Evolutionary conservation across 208 protist genomes (phyloP), one percentile per base, ranked within the genome.

Genomic region (Leishmania tropica): DNA sequence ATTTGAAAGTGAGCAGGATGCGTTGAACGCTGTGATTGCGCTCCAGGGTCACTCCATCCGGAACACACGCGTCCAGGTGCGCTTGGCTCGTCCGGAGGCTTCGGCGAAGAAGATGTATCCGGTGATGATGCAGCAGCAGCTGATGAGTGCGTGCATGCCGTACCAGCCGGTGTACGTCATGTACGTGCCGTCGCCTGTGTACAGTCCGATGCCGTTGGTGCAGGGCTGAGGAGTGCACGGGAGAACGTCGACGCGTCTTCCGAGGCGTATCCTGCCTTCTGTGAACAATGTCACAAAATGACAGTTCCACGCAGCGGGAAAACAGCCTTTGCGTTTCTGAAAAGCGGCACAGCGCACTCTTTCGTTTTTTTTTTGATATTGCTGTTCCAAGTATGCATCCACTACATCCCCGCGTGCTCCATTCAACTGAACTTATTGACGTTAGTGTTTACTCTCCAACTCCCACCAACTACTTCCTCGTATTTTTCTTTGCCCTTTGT

Each of bases 11-110:
- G 93, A 93, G 45, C 85, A 92, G 78, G 85, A 94, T 60, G 83
- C 87, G 35, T 53, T 81, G 47, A 92, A 91, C 58, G 91, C 93
- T 0, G 92, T 91, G 67, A 85, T 92, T 64, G 94, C 88, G 35
- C 87, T 97, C 48, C 86, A 94, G 71, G 89, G 94, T 19, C 85
- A 90, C 82, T 79, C 85, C 2, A 84, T 97, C 53, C 84, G 81
- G 54, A 86, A 87, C 74, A 94, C 89, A n/a, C 85, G 89, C 40
- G 93, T 97, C 28, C 94, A 97, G 84, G 94, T 97, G 40, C 92
- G 94, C 53, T 86, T 96, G 70, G 92, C 94, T 56, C 88, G 91
- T 47, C 92, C 92, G 13, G 92, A 94, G 78, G 92, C 92, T 7
- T 96, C 90, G 31, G 83, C 88, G 45, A 96, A 96, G 85, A 93